These are phyloP conservation scores for Fomitopsis pinicola DNA, from an alignment of 1,284 basidiomycete genomes.

Conservation along the genomic window DNA sequence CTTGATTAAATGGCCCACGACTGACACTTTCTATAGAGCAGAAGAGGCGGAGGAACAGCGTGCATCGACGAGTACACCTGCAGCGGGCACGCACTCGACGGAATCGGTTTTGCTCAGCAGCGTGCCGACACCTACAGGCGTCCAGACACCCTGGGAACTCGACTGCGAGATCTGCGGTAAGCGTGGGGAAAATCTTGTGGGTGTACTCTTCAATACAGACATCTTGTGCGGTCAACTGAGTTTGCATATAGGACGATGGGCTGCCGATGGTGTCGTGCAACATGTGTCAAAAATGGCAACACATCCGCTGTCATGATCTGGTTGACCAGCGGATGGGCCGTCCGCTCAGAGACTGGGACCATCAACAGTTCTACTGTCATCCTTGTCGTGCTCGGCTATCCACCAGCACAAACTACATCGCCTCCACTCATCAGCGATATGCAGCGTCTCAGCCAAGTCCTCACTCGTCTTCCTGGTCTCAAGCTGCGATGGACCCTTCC, in stretches of 20 bases:
- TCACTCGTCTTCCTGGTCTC: constrained; percentile 12
- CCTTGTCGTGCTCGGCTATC: constrained; percentile 34
- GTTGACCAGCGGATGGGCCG: constrained; percentile 55
- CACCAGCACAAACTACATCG: constrained; percentile 7
- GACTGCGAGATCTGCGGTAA: constrained; percentile 80
- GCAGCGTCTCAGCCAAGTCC: constrained; percentile 8
- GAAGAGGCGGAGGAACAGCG: constrained; percentile 9
- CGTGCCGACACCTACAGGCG: constrained; percentile 34
- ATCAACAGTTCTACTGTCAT: constrained; percentile 57
- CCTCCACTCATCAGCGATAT: constrained; percentile 8
- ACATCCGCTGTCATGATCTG: constrained; percentile 72
- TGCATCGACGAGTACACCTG: constrained; percentile 19
- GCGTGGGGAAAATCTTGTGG: constrained; percentile 65
- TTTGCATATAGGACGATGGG: constrained; percentile 59
- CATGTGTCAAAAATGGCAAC: constrained; percentile 78
- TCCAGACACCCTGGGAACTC: constrained; percentile 68
- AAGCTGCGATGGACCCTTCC: constrained; percentile 3
- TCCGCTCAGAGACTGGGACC: constrained; percentile 66
- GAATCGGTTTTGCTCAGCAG: constrained; percentile 22
- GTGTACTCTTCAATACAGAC: constrained; percentile 16
- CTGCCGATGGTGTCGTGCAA: constrained; percentile 77
- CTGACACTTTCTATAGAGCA: constrained; percentile 4
- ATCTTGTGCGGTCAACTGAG: background rate
- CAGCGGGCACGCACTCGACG: constrained; percentile 18
- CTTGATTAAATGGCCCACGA: background rate